Evolutionary conservation across 768 basidiomycete genomes (phyloP), one percentile per base, ranked within the genome.

Genomic region (Naganishia friedmannii): DNA sequence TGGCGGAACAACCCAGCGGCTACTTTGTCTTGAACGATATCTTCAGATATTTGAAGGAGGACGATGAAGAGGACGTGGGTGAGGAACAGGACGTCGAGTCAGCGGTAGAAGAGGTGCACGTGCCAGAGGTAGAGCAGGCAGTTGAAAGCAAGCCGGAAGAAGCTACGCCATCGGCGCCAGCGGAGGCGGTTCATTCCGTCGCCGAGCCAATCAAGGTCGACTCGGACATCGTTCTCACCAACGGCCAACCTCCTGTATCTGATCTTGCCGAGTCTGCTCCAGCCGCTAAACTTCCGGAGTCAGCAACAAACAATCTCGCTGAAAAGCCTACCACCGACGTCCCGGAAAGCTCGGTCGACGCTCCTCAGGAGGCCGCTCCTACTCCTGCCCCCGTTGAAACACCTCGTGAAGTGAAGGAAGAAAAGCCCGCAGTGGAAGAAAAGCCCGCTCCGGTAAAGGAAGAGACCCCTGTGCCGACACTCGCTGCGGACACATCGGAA

Each of bases 21-120:
- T 99, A 98, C 85, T 99, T 95, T 80, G 96, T 99, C 74, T 88
- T 99, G 83, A 99, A 99, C 83, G 96, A 99, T 84, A 97, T 98
- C 84, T 99, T 98, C 88, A 90, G 96, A 71, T 98, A 96, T 86
- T 85, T 99, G 73, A 97, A 96, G 84, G 96, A 97, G 83, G 93
- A 97, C 78, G 83, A 87, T 9, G 88, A 91, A 66, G 92, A 92
- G 74, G 85, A 85, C 32, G 92, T 91, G 68, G 90, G 90, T 55
- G 85, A 82, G 45, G 80, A 80, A 79, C 78, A 80, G 37, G 56
- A 51, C 15, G 60, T 71, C n/a, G 66, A 29, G 7, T 60, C 53
- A 26, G 32, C 72, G 19, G 66, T 65, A 4, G 53, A 51, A 26
- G 73, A 66, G 21, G 57, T 71, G 19, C 68, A 65, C 23, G 66